Evolutionary conservation across 2,329 filamentous ascomycete genomes (phyloP), one percentile per base, ranked within the genome.

Genomic region (Exophiala sideris): DNA sequence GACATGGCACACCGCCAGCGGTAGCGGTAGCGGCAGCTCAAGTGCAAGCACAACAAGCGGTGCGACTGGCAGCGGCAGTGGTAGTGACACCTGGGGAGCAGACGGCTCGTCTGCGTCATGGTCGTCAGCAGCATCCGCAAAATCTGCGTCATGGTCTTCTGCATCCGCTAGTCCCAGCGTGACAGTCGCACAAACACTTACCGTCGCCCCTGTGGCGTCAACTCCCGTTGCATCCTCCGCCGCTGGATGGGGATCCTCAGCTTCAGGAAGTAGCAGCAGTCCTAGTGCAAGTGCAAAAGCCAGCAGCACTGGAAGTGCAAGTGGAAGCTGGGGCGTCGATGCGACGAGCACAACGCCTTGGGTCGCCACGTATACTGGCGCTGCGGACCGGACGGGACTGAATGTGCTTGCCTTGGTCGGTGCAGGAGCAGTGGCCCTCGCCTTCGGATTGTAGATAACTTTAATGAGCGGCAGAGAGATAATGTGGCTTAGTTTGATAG

Each of bases 341-440:
- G 34, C 33, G 9, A 32, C 45, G 5, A 35, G 45, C 48, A 55
- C 53, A 16, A 24, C 36, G n/a, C 32, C 52, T 2, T 52, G 40
- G 45, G 49, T 53, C 7, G 57, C 57, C 3, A 53, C 50, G 11
- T 60, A 52, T 41, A 60, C 54, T n/a, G 57, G 57, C 10, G 54
- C 51, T 21, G 57, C 57, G 3, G 48, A 48, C 24, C 48, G 48
- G n/a, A 50, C n/a, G 24, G 41, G 39, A 20, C 20, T 51, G 40
- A 56, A 49, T 35, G 41, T 7, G 9, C 5, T 52, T 20, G 50
- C 50, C 11, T 29, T 60, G 21, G 10, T 49, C 18, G 47, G 42
- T 40, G 49, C 52, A 10, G 49, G 45, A 29, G 54, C 40, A 2
- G 34, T 54, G 35, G 54, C 40, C 8, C 10, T 60, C 35, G 56